Conservation (phyloP, 2,329 filamentous ascomycete genomes). For the Coniochaeta sp. region DNA sequence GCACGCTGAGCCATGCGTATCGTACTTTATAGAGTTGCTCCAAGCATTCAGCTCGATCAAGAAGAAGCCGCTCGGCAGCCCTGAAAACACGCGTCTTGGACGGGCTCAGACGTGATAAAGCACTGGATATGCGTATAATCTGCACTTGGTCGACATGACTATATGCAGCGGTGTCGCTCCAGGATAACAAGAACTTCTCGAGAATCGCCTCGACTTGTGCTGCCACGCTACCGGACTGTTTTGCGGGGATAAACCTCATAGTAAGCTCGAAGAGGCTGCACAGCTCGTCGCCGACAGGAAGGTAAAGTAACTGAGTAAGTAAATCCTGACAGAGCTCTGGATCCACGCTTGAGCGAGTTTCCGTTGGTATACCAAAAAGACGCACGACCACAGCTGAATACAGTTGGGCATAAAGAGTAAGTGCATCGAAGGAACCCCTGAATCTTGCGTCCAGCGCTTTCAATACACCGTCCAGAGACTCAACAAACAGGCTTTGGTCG, state of each 20-base stretch:
- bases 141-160: background rate
- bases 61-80: background rate
- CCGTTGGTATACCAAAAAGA: slow-evolving; percentile 1
- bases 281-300: slow-evolving; percentile 8
- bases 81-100: background rate
- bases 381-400: slow-evolving; percentile 8
- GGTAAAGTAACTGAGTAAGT: slow-evolving; percentile 7
- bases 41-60: background rate
- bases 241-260: slow-evolving; percentile 6
- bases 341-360: background rate
- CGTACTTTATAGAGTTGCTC: background rate
- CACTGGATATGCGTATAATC: background rate
- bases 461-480: slow-evolving; percentile 5
- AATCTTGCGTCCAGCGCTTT: slow-evolving; percentile 8
- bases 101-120: background rate
- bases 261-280: slow-evolving; percentile 8
- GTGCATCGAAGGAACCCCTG: background rate
- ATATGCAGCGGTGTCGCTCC: slow-evolving; percentile 1
- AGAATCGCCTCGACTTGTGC: background rate
- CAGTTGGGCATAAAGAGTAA: slow-evolving; percentile 4
- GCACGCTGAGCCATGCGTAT: background rate
- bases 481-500: background rate
- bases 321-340: background rate
- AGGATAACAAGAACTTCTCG: slow-evolving; percentile 6
- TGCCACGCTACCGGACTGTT: background rate